Percentiles rank a stretch among this genome's conserved stretches.
phyloP scores from a whole-genome alignment of 2,329 filamentous ascomycete species.

The Intubia oerlemansii region DNA sequence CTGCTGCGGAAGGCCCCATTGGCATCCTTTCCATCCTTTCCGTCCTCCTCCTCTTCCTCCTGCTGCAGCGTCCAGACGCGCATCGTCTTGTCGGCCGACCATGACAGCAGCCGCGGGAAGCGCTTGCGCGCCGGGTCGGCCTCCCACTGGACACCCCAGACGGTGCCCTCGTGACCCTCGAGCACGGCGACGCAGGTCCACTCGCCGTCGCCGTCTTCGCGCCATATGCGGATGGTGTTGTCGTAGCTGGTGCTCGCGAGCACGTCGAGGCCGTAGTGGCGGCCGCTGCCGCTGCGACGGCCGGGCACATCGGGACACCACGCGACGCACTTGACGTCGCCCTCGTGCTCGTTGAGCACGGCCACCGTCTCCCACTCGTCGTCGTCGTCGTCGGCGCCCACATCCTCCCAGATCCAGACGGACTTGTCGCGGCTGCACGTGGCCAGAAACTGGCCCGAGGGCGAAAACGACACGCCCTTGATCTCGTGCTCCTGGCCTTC shows the following conservation, averaged over 20 bases:
- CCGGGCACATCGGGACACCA: conserved; percentile 60
- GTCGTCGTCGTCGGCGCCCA: conserved; percentile 49
- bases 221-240: conserved; percentile 72
- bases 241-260: conserved; percentile 89
- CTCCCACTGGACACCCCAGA: conserved; percentile 74
- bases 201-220: conserved; percentile 71
- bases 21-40: conserved; percentile 4
- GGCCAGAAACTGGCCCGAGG: conserved; percentile 58
- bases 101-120: conserved; percentile 52
- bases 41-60: conserved; percentile 20
- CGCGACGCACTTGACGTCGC: conserved; percentile 81
- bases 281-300: conserved; percentile 12
- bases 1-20: conserved; percentile 12
- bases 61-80: conserved; percentile 55
- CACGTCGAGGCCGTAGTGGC: conserved; percentile 39
- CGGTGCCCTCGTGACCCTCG: conserved; percentile 63
- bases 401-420: conserved; percentile 97
- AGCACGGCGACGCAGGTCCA: conserved; percentile 80
- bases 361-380: conserved; percentile 96
- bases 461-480: conserved; percentile 55
- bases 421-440: conserved; percentile 85
- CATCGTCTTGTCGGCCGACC: conserved; percentile 63
- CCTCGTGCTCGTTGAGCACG: conserved; percentile 82
- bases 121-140: conserved; percentile 16
- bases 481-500: conserved; percentile 94